These are phyloP conservation scores for Talaromyces wortmannii DNA, from an alignment of 495 filamentous ascomycete genomes.

Conservation along the genomic window DNA sequence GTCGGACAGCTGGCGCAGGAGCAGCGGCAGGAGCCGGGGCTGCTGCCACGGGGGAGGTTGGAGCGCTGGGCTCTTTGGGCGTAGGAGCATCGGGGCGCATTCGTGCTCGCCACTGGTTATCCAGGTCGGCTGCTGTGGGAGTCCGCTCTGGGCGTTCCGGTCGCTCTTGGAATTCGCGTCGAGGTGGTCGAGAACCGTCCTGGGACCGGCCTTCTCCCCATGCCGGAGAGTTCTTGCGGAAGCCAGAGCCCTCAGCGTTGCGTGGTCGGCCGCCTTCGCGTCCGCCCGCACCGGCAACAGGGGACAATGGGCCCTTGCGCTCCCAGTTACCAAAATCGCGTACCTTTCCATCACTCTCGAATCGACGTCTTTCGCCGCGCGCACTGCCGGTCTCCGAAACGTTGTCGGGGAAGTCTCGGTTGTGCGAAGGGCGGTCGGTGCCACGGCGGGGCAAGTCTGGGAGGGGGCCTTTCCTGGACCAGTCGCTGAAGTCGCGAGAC, in stretches of 20 bases:
- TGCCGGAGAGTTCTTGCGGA: slow-evolving; percentile 64
- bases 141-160: slow-evolving; percentile 48
- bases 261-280: slow-evolving; percentile 65
- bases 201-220: slow-evolving; percentile 82
- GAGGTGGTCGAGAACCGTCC: slow-evolving; percentile 75
- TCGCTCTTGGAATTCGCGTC: slow-evolving; percentile 71
- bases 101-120: slow-evolving; percentile 77
- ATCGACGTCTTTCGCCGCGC: slow-evolving; percentile 44
- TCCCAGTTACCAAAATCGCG: slow-evolving; percentile 93
- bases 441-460: slow-evolving; percentile 56
- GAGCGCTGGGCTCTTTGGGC: slow-evolving; percentile 56
- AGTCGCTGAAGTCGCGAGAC: slow-evolving; percentile 63
- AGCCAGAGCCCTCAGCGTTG: slow-evolving; percentile 54
- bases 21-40: slow-evolving; percentile 34
- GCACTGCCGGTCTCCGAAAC: slow-evolving; percentile 46
- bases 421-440: slow-evolving; percentile 40
- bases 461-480: slow-evolving; percentile 87
- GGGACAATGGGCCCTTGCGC: slow-evolving; percentile 85
- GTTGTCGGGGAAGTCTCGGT: slow-evolving; percentile 40
- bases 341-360: slow-evolving; percentile 70
- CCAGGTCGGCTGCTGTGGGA: slow-evolving; percentile 77
- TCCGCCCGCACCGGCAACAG: slow-evolving; percentile 49
- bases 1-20: slow-evolving; percentile 53
- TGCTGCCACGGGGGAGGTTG: slow-evolving; percentile 53
- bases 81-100: slow-evolving; percentile 71